phyloP scores from a whole-genome alignment of 352 stramenopile species.

The Phytophthora europaea region DNA sequence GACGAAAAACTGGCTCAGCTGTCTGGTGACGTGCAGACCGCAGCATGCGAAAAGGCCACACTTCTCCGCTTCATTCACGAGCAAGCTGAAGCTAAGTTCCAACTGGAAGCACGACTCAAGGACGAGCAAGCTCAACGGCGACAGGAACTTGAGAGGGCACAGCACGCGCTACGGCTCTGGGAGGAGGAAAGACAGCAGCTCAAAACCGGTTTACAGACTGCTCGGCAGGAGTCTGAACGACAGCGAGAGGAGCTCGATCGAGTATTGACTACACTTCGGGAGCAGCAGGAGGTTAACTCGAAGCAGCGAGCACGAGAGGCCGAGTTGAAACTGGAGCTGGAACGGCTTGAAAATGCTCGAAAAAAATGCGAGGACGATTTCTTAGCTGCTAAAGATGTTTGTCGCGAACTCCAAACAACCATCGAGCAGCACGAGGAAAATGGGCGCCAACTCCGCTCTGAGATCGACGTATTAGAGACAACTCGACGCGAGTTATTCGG shows the following conservation, averaged over 20 bases:
- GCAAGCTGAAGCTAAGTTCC: slow-evolving; percentile 76
- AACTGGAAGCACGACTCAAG: slow-evolving; percentile 64
- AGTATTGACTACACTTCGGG: slow-evolving; percentile 33
- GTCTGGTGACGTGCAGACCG: slow-evolving; percentile 60
- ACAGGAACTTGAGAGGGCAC: slow-evolving; percentile 40
- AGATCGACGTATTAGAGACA: slow-evolving; percentile 39
- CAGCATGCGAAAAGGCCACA: slow-evolving; percentile 75
- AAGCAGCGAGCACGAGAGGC: slow-evolving; percentile 47
- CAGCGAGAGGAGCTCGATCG: slow-evolving; percentile 42
- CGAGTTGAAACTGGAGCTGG: slow-evolving; percentile 45
- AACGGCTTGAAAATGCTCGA: slow-evolving; percentile 42
- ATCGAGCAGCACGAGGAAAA: slow-evolving; percentile 50
- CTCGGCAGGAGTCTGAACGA: slow-evolving; percentile 42
- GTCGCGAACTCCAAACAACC: slow-evolving; percentile 53
- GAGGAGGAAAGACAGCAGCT: slow-evolving; percentile 61
- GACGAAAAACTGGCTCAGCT: slow-evolving; percentile 55
- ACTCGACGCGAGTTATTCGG: slow-evolving; percentile 41
- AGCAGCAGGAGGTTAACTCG: slow-evolving; percentile 47
- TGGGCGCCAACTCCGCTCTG: slow-evolving; percentile 30
- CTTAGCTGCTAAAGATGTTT: slow-evolving; percentile 60
- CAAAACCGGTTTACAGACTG: slow-evolving; percentile 42
- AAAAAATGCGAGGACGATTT: slow-evolving; percentile 61
- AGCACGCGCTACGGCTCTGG: slow-evolving; percentile 44
- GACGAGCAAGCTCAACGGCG: slow-evolving; percentile 56
- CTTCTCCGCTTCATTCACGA: slow-evolving; percentile 84